Percentiles rank a stretch among this genome's conserved stretches.
phyloP scores from a whole-genome alignment of 1,139 yeast species.

The Kazachstania sp. region DNA sequence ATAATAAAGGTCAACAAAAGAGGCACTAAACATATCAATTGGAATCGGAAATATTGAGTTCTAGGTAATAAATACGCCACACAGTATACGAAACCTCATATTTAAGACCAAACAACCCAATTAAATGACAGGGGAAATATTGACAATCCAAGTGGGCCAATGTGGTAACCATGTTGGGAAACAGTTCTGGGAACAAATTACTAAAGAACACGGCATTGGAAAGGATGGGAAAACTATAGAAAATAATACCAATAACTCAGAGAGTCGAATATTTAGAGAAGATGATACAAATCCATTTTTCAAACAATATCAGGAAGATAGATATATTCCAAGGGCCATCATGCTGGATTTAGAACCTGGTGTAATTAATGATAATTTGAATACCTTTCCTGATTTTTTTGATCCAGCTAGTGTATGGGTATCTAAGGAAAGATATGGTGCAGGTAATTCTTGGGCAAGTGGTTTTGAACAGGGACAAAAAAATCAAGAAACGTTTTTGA shows the following conservation, averaged over 20 bases:
- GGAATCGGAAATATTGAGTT: too few species aligned
- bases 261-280: slow-evolving; percentile 36
- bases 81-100: too few species aligned
- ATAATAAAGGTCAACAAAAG: too few species aligned
- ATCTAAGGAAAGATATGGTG: slow-evolving; percentile 77
- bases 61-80: too few species aligned
- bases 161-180: slow-evolving; percentile 96
- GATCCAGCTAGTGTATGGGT: slow-evolving; percentile 78
- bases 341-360: slow-evolving; percentile 87
- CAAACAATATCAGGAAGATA: slow-evolving; percentile 62
- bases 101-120: too few species aligned
- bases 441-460: slow-evolving; percentile 93
- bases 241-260: slow-evolving; percentile 23
- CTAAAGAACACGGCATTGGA: slow-evolving; percentile 77
- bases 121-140: slow-evolving; percentile 42
- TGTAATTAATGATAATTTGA: slow-evolving; percentile 60
- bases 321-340: slow-evolving; percentile 82
- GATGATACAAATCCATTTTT: slow-evolving; percentile 83
- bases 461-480: slow-evolving; percentile 74
- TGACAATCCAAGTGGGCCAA: slow-evolving; percentile 66
- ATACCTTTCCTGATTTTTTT: slow-evolving; percentile 55
- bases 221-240: slow-evolving; percentile 47
- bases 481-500: slow-evolving; percentile 63
- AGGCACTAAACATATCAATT: too few species aligned
- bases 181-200: slow-evolving; percentile 86